Evolutionary conservation across 805 yeast genomes (phyloP).

Genomic region (Blastobotrys terrestris): DNA sequence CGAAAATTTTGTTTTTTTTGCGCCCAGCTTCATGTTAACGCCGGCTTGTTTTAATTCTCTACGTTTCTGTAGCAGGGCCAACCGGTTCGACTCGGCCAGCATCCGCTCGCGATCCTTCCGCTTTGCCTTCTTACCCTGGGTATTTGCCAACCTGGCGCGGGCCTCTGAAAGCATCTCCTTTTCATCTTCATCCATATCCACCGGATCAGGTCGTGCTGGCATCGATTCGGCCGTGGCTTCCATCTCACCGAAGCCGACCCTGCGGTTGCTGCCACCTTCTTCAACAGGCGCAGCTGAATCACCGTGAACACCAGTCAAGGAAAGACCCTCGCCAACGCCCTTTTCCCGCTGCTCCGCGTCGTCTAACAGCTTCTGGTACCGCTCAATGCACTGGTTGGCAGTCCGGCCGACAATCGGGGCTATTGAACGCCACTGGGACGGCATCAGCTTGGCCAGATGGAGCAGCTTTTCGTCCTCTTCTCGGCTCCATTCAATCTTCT

Average conservation of each 20-base stretch:
- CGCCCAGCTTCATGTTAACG: constrained; percentile 24
- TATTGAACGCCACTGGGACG: constrained; percentile 95
- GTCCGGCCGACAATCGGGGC: constrained; percentile 76
- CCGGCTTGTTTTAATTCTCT: constrained; percentile 28
- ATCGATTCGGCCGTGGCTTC: constrained; percentile 68
- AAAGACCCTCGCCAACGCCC: constrained; percentile 28
- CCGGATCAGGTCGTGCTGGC: constrained; percentile 77
- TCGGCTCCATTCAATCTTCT: constrained; percentile 59
- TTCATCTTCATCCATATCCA: constrained; percentile 80
- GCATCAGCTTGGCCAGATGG: constrained; percentile 60
- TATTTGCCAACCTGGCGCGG: constrained; percentile 80
- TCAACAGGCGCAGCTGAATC: constrained; percentile 39
- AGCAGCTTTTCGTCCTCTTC: constrained; percentile 73
- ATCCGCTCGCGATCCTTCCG: constrained; percentile 80
- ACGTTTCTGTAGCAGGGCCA: constrained; percentile 72
- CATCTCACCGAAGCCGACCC: constrained; percentile 45
- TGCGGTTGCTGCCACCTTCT: constrained; percentile 27
- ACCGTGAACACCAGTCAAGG: constrained; percentile 45
- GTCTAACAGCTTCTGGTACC: constrained; percentile 69
- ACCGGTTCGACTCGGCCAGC: constrained; percentile 68
- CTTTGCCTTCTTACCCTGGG: constrained; percentile 92
- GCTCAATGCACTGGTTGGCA: constrained; percentile 77
- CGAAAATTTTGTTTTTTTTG: constrained; percentile 44
- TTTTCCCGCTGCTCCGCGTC: constrained; percentile 38
- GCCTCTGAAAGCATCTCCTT: constrained; percentile 94